A percentile compares a stretch with the other conserved stretches of the same genome.
Conservation (phyloP, 108 stramenopile species). For the Nitzschia sp. region DNA sequence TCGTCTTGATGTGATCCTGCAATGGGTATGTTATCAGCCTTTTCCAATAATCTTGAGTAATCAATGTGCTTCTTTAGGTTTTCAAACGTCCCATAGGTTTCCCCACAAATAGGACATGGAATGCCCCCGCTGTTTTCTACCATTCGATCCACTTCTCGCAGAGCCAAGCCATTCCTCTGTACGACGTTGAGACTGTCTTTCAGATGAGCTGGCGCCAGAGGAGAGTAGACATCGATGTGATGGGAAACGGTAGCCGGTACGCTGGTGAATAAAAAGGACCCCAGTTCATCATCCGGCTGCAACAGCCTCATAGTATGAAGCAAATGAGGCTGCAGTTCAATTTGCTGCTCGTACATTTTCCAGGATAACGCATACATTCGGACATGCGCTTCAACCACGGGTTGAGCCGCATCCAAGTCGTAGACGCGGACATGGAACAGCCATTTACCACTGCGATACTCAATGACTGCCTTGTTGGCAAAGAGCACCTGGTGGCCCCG, state of each 20-base stretch:
- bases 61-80: conserved; percentile 49
- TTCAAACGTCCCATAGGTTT: conserved; percentile 56
- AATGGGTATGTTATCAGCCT: conserved; percentile 37
- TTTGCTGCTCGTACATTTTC: conserved; percentile 39
- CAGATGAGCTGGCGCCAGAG: conserved; percentile 14
- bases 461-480: conserved; percentile 55
- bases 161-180: conserved; percentile 28
- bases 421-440: conserved; percentile 41
- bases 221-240: conserved; percentile 58
- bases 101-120: conserved; percentile 65
- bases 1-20: conserved; percentile 2
- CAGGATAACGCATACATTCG: conserved; percentile 64
- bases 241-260: conserved; percentile 53
- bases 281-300: conserved; percentile 70
- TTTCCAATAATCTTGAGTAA: conserved; percentile 50
- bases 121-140: conserved; percentile 49
- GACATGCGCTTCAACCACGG: conserved; percentile 84
- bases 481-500: conserved; percentile 75
- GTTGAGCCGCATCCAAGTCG: conserved; percentile 66
- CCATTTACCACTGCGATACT: neutral
- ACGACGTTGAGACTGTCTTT: conserved; percentile 8
- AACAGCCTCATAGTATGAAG: conserved; percentile 48
- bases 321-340: conserved; percentile 42
- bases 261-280: conserved; percentile 43
- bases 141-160: conserved; percentile 48